These are phyloP conservation scores for Tetrapisispora nanseiensis DNA, from an alignment of 805 yeast species.

Conservation along the genomic window DNA sequence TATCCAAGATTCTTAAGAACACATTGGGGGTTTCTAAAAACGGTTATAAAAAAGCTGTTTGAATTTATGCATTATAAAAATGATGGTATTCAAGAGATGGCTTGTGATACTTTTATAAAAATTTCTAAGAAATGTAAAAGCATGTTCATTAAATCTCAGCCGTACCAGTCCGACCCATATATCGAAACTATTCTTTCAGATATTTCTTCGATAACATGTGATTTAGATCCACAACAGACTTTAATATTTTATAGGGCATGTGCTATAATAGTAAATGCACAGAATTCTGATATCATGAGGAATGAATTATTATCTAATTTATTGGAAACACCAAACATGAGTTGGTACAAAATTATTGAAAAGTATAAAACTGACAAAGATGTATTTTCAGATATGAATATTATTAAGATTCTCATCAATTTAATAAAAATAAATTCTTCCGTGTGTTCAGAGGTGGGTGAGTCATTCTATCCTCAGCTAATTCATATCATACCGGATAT, in stretches of 20 bases:
- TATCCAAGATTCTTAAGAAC: conserved; percentile 94
- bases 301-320: conserved; percentile 59
- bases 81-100: conserved; percentile 99
- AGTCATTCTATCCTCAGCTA: conserved; percentile 76
- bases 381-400: conserved; percentile 60
- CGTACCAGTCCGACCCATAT: conserved; percentile 78
- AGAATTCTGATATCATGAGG: conserved; percentile 52
- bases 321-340: conserved; percentile 83
- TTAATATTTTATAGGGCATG: conserved; percentile 95
- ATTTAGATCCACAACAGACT: conserved; percentile 86
- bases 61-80: conserved; percentile 98
- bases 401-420: conserved; percentile 80
- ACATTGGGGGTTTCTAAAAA: conserved; percentile 91
- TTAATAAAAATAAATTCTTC: conserved; percentile 88
- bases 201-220: conserved; percentile 74
- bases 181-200: conserved; percentile 75
- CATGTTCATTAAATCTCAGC: conserved; percentile 79
- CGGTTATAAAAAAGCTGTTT: conserved; percentile 86
- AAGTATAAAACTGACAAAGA: conserved; percentile 72
- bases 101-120: conserved; percentile 95
- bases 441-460: conserved; percentile 85
- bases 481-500: conserved; percentile 74
- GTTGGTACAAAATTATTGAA: conserved; percentile 79
- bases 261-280: conserved; percentile 82
- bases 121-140: conserved; percentile 88